Conservation (phyloP, 306 rosid genomes). For the Acacia melanoxylon region DNA sequence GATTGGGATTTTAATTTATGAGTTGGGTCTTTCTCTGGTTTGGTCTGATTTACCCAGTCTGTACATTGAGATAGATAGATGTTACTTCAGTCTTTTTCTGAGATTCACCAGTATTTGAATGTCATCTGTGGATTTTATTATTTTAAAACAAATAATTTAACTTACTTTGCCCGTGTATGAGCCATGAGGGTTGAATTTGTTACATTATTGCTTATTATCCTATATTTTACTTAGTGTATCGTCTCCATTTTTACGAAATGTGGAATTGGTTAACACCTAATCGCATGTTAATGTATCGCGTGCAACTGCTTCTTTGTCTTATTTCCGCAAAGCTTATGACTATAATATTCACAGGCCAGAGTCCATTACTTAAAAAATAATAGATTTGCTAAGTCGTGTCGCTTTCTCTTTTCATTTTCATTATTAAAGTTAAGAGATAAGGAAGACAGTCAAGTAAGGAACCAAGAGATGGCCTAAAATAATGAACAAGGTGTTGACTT, state of each 20-base stretch:
- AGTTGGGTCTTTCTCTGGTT: background rate
- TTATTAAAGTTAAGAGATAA: background rate
- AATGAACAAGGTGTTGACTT: background rate
- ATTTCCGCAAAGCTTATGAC: background rate
- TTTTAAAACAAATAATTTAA: background rate
- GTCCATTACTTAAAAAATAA: background rate
- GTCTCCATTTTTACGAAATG: background rate
- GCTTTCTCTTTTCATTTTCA: background rate
- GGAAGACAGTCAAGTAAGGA: conserved; percentile 21
- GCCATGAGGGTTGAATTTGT: background rate
- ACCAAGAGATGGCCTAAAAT: background rate
- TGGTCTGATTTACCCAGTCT: background rate
- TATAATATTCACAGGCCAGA: background rate
- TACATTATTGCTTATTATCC: background rate
- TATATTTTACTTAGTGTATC: background rate
- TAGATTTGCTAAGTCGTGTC: background rate
- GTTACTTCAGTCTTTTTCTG: background rate
- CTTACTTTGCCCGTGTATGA: background rate
- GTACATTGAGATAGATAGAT: background rate
- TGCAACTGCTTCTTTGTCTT: background rate
- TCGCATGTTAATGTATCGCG: background rate
- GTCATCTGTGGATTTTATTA: background rate
- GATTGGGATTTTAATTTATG: background rate
- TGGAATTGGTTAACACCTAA: background rate
- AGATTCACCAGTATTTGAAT: background rate